phyloP scores from a whole-genome alignment of 1,284 basidiomycete species.

The Ganoderma lucidum region DNA sequence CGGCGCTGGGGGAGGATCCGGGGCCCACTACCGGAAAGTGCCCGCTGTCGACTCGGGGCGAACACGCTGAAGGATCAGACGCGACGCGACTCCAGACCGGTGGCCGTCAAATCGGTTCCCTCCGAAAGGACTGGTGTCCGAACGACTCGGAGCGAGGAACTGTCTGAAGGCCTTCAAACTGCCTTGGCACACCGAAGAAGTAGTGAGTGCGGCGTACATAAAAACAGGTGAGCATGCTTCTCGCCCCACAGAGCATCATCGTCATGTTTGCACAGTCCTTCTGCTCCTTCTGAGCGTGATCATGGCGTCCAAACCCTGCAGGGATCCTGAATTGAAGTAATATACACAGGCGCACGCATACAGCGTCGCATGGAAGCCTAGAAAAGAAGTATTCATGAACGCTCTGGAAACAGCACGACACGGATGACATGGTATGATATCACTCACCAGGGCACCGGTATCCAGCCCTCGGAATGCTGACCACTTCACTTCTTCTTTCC shows the following conservation, averaged over 20 bases:
- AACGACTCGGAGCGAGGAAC: neutral
- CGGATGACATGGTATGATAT: neutral
- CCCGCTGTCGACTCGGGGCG: too few relatives aligned
- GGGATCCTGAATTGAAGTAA: neutral
- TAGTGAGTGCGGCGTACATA: neutral
- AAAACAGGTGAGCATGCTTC: neutral
- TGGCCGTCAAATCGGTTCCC: neutral
- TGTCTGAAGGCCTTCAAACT: neutral
- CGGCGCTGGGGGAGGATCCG: too few relatives aligned
- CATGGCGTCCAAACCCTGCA: neutral
- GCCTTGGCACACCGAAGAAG: neutral
- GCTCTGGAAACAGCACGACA: neutral
- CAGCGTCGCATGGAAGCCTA: neutral
- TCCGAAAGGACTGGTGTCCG: neutral
- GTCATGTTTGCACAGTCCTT: neutral
- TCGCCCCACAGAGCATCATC: neutral
- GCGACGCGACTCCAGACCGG: neutral
- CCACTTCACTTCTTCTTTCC: conserved; percentile 7
- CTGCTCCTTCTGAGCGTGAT: neutral
- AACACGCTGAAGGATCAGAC: neutral
- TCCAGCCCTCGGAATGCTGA: neutral
- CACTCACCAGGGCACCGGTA: neutral
- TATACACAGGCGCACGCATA: neutral
- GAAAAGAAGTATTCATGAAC: neutral
- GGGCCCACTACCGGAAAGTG: too few relatives aligned